Base-by-base conservation (phyloP, 2,329 filamentous ascomycete species). In the Pseudopithomyces maydicus region DNA sequence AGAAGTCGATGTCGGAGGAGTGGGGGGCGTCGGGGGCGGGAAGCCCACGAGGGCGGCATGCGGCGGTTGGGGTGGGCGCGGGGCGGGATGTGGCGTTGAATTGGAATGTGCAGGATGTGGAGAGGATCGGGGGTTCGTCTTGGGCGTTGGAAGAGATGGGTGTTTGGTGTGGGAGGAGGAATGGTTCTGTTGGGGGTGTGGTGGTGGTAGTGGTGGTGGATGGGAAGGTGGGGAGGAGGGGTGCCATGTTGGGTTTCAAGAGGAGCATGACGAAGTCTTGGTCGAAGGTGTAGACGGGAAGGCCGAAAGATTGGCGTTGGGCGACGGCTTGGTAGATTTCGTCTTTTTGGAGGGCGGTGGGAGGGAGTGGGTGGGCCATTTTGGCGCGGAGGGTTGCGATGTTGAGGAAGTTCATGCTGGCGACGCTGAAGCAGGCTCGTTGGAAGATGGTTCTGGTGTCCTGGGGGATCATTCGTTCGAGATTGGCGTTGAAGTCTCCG, bases 191-290 rank as follows among this genome's bases (percentile, higher is more conserved):
- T 10, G 14, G n/a, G 7, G 33, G 3, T n/a, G 41, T 23, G 23
- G 39, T 19, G 6, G 44, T n/a, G n/a, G n/a, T n/a, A n/a, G n/a
- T n/a, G n/a, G n/a, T n/a, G 23, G 39, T 19, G 6, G 44, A 5
- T 11, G 48, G 14, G 48, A 15, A 41, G 20, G 36, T 15, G 15
- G 26, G 22, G 6, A 54, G 33, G 4, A 52, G 22, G 17, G 56
- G 56, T 2, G 52, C 52, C 48, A 55, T 49, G 20, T 58, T 50
- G 4, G 56, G 56, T 22, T 58, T 59, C 8, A 74, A 55, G 2
- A 75, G 46, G 1, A 63, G 56, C 26, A 71, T 54, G 11, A 73
- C 64, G 14, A 74, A 64, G 1, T 58, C 61, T 51, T 71, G 66
- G 15, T 67, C 63, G 49, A 74, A 74, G 2, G 52, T 57, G 26